phyloP scores from a whole-genome alignment of 2,329 filamentous ascomycete genomes.

The Neofusicoccum sp. region DNA sequence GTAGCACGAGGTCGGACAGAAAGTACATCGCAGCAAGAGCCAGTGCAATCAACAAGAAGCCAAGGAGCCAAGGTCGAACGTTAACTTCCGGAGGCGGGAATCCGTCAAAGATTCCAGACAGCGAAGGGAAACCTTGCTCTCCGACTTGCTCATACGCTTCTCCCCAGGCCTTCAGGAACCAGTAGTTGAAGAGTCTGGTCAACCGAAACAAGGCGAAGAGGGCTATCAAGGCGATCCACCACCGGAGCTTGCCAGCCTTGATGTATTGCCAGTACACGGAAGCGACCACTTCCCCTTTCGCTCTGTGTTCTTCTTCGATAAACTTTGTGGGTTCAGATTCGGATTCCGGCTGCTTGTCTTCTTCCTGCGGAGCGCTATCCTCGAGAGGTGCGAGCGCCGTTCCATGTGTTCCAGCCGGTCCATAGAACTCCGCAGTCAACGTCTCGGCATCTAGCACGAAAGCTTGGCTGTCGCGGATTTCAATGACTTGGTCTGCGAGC shows the following conservation, averaged over 20 bases:
- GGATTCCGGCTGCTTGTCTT: constrained; percentile 17
- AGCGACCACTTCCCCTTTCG: constrained; percentile 73
- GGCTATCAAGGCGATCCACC: constrained; percentile 69
- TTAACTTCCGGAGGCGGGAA: constrained; percentile 69
- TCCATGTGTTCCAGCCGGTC: not conserved
- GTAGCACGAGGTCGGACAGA: constrained; percentile 66
- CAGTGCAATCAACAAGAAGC: constrained; percentile 64
- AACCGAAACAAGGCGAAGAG: constrained; percentile 66
- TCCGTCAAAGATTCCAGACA: constrained; percentile 32
- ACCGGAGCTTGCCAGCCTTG: constrained; percentile 73
- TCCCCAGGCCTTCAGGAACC: constrained; percentile 87
- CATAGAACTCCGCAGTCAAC: constrained; percentile 1
- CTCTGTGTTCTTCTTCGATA: constrained; percentile 75
- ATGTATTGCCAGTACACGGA: constrained; percentile 85
- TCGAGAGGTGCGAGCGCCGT: constrained; percentile 21
- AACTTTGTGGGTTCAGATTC: constrained; percentile 65
- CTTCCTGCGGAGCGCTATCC: constrained; percentile 26
- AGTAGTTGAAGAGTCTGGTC: constrained; percentile 67
- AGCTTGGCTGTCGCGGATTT: constrained; percentile 65
- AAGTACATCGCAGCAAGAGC: constrained; percentile 48
- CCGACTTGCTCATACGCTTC: constrained; percentile 63
- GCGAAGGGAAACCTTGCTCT: not conserved
- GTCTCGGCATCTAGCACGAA: constrained; percentile 35
- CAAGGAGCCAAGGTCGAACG: constrained; percentile 73
- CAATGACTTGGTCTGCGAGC: constrained; percentile 74